Evolutionary conservation across 441 rosid genomes (phyloP), one percentile per base, ranked within the genome.

Genomic region (Brassica hybrid): DNA sequence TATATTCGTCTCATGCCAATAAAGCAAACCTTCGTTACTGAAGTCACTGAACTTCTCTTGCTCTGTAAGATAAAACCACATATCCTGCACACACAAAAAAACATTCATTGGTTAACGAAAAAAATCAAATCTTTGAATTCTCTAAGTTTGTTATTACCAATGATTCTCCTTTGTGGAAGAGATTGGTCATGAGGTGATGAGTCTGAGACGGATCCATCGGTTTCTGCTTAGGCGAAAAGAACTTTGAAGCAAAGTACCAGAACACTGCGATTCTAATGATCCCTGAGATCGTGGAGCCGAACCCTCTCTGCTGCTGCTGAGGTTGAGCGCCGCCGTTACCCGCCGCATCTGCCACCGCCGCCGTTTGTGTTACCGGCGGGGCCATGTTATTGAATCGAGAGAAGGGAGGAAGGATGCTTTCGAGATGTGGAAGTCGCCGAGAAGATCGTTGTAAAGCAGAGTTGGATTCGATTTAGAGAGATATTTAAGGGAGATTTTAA

Each of bases 161-260:
- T 65, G 87, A 69, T 61, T 94, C 93, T 69, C 88, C 96, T 69
- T 85, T 88, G 25, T 89, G 89, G 85, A 94, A 89, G 83, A 92
- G 86, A 79, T 94, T 94, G 84, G 90, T 83, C 82, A 75, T 83
- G 80, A 89, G 88, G 3, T 80, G 81, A 54, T 18, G n/a, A 34
- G 95, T 1, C n/a, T 83, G 79, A 56, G 94, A 38, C 12, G 94
- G 89, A 52, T 89, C 94, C 21, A 81, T 21, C 0, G 94, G 86
- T 54, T 73, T 64, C 69, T 68, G 83, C 83, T 88, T 90, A 7
- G 94, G 88, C 27, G 91, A 23, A 73, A 92, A 88, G 84, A 94
- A 94, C 73, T 89, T 91, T 72, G 98, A 94, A 75, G 88, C 93
- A 74, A 91, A 90, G 71, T 88, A 91, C 97, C 98, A 94, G 73